Evolutionary conservation across 2,329 filamentous ascomycete genomes (phyloP).

Genomic region (Trichoderma afroharzianum): DNA sequence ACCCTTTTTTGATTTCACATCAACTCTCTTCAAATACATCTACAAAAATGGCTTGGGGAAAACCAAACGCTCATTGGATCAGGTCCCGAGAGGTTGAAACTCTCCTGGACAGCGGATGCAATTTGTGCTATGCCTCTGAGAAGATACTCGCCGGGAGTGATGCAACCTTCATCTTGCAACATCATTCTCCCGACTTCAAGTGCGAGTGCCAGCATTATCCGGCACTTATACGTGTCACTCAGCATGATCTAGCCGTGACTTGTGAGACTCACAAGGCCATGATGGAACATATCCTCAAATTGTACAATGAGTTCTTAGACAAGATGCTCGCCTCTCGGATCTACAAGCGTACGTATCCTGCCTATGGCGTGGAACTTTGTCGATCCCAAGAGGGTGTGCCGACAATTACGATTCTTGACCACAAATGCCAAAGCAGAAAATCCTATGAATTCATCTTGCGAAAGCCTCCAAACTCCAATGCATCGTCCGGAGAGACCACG

Average conservation of each 20-base stretch:
- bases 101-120: neutral
- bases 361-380: neutral
- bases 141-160: neutral
- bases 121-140: neutral
- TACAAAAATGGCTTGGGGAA: neutral
- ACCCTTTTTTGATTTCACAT: neutral
- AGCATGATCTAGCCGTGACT: neutral
- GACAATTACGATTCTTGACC: neutral
- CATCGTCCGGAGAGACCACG: neutral
- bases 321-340: neutral
- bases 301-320: neutral
- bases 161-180: neutral
- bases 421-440: neutral
- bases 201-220: neutral
- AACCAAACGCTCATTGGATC: neutral
- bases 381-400: neutral
- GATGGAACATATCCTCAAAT: neutral
- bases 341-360: neutral
- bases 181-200: neutral
- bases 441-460: neutral
- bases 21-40: neutral
- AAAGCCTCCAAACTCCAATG: neutral
- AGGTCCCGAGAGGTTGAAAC: neutral
- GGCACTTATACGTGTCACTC: neutral
- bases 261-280: neutral